A percentile compares a stretch with the other conserved stretches of the same genome.
phyloP scores from a whole-genome alignment of 768 basidiomycete species.

The Mycena pura region DNA sequence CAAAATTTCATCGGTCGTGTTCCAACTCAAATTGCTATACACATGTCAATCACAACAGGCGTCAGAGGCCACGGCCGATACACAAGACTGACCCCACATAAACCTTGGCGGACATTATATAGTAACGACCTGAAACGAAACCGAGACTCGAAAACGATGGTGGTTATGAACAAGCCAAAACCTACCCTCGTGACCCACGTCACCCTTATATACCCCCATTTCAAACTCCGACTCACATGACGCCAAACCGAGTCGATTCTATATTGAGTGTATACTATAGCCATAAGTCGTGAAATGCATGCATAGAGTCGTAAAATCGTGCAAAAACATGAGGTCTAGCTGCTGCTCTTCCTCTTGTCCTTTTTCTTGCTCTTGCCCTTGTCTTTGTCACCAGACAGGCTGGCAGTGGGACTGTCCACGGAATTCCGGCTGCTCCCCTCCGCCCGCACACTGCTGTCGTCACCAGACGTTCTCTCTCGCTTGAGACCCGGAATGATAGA shows the following conservation, averaged over 20 bases:
- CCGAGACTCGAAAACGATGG: constrained; percentile 61
- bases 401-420: constrained; percentile 63
- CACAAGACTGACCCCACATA: constrained; percentile 92
- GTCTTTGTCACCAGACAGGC: constrained; percentile 56
- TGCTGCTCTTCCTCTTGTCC: constrained; percentile 48
- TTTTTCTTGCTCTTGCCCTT: constrained; percentile 63
- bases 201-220: constrained; percentile 51
- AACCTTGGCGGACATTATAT: constrained; percentile 82
- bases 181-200: constrained; percentile 35
- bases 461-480: constrained; percentile 54
- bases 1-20: constrained; percentile 92
- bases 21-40: constrained; percentile 94
- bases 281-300: constrained; percentile 23
- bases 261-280: constrained; percentile 1
- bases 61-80: constrained; percentile 53
- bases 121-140: constrained; percentile 61
- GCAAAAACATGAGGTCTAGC: constrained; percentile 28
- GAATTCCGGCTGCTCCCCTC: constrained; percentile 49
- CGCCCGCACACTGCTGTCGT: constrained; percentile 47
- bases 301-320: constrained; percentile 36
- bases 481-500: constrained; percentile 59
- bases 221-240: constrained; percentile 53
- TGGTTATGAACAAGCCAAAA: constrained; percentile 55
- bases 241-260: not conserved
- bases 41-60: constrained; percentile 54